Evolutionary conservation across 2,329 filamentous ascomycete genomes (phyloP).

Genomic region (Apiospora hydei): DNA sequence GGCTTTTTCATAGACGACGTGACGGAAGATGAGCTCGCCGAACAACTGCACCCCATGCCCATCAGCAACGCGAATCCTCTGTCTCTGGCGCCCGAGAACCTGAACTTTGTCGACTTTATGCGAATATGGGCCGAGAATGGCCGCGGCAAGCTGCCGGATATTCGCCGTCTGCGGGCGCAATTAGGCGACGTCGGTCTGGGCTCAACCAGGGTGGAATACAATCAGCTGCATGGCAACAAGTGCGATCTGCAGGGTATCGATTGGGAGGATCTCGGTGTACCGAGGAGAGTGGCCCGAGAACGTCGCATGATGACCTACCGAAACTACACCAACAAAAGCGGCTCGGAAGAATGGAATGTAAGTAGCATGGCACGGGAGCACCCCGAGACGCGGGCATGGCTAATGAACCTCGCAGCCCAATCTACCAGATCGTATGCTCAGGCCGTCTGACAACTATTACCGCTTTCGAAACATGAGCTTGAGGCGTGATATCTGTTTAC

Average conservation of each 20-base stretch:
- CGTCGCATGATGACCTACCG: slow-evolving; percentile 57
- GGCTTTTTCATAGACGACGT: slow-evolving; percentile 27
- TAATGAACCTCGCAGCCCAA: slow-evolving; percentile 25
- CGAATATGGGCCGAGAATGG: slow-evolving; percentile 51
- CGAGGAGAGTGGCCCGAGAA: slow-evolving; percentile 55
- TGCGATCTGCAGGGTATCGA: slow-evolving; percentile 68
- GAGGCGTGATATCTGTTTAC: slow-evolving; percentile 58
- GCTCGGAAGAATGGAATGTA: slow-evolving; percentile 57
- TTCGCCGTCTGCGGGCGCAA: slow-evolving; percentile 13
- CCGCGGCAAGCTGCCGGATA: slow-evolving; percentile 14
- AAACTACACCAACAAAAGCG: slow-evolving; percentile 63
- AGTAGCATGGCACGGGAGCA: slow-evolving; percentile 40
- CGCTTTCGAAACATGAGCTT: slow-evolving; percentile 65
- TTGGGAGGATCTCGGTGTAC: slow-evolving; percentile 61
- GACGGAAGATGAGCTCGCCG: slow-evolving; percentile 31
- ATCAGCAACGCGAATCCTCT: slow-evolving; percentile 42
- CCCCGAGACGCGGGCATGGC: neutral
- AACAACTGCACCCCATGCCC: slow-evolving; percentile 37
- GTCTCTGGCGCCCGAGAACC: slow-evolving; percentile 57
- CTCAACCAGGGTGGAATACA: slow-evolving; percentile 43
- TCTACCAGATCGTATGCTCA: slow-evolving; percentile 45
- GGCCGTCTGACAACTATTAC: slow-evolving; percentile 59
- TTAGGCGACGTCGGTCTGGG: slow-evolving; percentile 37
- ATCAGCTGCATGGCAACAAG: slow-evolving; percentile 60
- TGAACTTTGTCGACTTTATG: slow-evolving; percentile 58